phyloP scores from a whole-genome alignment of 495 filamentous ascomycete genomes.

The Lasiosphaeria miniovina region DNA sequence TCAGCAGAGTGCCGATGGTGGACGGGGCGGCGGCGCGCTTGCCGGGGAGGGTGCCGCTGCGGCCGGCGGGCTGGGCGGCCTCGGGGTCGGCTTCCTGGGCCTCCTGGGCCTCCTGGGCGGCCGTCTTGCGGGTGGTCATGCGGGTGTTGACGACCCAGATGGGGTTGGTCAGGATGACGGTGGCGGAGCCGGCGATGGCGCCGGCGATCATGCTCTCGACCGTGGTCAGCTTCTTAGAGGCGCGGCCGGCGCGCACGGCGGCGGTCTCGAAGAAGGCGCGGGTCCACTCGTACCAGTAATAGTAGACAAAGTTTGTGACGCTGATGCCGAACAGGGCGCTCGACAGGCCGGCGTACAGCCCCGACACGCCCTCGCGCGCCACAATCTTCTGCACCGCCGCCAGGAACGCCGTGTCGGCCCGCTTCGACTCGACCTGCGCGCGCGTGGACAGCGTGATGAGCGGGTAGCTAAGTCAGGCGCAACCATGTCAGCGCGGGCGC shows the following conservation, averaged over 20 bases:
- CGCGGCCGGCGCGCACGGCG: conserved; percentile 68
- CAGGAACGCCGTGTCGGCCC: conserved; percentile 75
- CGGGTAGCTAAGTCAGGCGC: conserved; percentile 60
- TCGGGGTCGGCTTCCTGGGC: conserved; percentile 62
- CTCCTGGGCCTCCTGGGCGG: conserved; percentile 22
- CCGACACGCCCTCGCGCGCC: conserved; percentile 80
- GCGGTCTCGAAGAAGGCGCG: conserved; percentile 83
- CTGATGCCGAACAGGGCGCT: conserved; percentile 95
- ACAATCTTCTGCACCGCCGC: conserved; percentile 84
- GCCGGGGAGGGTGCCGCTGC: conserved; percentile 13
- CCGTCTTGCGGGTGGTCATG: conserved; percentile 82
- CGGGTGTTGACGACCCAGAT: conserved; percentile 99
- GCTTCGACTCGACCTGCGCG: conserved; percentile 95
- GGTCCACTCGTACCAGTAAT: conserved; percentile 99
- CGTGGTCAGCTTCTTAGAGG: conserved; percentile 80
- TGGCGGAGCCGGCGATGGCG: conserved; percentile 90
- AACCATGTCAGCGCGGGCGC: not conserved
- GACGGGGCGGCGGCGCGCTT: conserved; percentile 47
- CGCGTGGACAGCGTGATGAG: conserved; percentile 96
- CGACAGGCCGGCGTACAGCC: conserved; percentile 86
- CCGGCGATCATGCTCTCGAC: conserved; percentile 90
- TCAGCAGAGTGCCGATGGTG: conserved; percentile 74
- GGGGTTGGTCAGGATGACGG: conserved; percentile 92
- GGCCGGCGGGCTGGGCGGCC: conserved; percentile 46
- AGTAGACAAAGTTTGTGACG: conserved; percentile 99